phyloP scores from a whole-genome alignment of 441 rosid species.

The Cnidoscolus chayamansa region DNA sequence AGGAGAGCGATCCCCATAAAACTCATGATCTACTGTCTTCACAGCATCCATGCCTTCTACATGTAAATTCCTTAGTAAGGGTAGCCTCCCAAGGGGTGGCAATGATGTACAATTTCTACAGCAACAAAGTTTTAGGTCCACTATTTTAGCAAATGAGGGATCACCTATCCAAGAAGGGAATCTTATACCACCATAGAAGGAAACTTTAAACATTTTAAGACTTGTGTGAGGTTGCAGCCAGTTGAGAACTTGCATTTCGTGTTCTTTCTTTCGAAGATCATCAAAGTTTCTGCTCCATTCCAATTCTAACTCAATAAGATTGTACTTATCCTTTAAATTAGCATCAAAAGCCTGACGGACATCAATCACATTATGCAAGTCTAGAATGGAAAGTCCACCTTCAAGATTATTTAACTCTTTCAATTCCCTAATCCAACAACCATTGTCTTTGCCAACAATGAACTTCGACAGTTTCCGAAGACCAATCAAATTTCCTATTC shows the following conservation, averaged over 20 bases:
- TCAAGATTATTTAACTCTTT: not conserved
- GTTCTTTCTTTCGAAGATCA: not conserved
- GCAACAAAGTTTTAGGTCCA: not conserved
- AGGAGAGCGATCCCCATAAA: not conserved
- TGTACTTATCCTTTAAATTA: not conserved
- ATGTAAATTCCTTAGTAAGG: slow-evolving; percentile 13
- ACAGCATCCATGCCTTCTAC: not conserved
- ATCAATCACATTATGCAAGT: not conserved
- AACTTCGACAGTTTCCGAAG: not conserved
- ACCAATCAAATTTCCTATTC: not conserved
- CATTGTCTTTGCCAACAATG: not conserved
- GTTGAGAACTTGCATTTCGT: not conserved
- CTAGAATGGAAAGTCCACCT: not conserved
- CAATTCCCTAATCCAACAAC: not conserved
- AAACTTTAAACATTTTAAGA: not conserved
- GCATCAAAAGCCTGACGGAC: not conserved
- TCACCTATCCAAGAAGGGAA: slow-evolving; percentile 3
- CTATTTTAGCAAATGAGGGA: slow-evolving; percentile 16
- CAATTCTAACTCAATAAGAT: not conserved
- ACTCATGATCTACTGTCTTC: not conserved
- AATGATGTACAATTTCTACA: slow-evolving; percentile 19
- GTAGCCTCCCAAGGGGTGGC: slow-evolving; percentile 28
- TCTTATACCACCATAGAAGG: not conserved
- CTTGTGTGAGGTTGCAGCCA: slow-evolving; percentile 2
- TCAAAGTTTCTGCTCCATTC: not conserved